Percentiles rank a stretch among this genome's conserved stretches.
Conservation (phyloP, 2,329 filamentous ascomycete species). For the Ceratocystis ficicola region DNA sequence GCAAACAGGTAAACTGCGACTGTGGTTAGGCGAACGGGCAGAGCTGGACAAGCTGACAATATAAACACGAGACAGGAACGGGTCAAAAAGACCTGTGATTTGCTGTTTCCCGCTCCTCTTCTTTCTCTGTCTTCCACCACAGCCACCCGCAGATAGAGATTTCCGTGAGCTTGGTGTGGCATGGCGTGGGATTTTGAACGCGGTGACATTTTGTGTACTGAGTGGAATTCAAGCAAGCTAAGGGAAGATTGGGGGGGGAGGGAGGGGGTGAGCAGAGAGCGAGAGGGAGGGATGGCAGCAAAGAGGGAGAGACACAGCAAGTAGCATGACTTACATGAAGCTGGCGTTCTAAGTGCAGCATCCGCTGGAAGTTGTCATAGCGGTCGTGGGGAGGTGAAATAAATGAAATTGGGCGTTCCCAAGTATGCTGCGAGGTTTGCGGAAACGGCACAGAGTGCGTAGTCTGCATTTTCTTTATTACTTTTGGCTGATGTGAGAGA, state of each 20-base stretch:
- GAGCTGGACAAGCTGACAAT: constrained; percentile 10
- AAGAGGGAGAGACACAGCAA: neutral
- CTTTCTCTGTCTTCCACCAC: neutral
- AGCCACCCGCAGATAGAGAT: neutral
- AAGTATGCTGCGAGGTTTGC: neutral
- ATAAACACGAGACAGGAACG: constrained; percentile 4
- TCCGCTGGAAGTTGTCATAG: constrained; percentile 15
- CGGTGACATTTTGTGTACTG: constrained; percentile 3
- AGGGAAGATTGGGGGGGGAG: neutral
- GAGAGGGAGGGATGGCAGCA: neutral
- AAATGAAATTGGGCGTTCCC: neutral
- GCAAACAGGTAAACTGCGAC: neutral
- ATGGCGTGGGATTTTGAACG: constrained; percentile 7
- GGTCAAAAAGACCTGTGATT: neutral
- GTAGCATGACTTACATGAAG: constrained; percentile 13
- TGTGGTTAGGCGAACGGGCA: neutral
- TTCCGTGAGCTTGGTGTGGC: neutral
- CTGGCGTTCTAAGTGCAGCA: constrained; percentile 17
- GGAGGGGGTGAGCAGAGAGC: neutral
- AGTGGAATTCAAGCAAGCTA: constrained; percentile 4
- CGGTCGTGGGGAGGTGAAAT: neutral
- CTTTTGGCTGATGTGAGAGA: neutral
- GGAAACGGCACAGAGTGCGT: neutral
- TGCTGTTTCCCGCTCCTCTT: neutral
- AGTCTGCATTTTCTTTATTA: neutral